Conservation (phyloP, 108 stramenopile genomes). For the Fragilariopsis cylindrus region DNA sequence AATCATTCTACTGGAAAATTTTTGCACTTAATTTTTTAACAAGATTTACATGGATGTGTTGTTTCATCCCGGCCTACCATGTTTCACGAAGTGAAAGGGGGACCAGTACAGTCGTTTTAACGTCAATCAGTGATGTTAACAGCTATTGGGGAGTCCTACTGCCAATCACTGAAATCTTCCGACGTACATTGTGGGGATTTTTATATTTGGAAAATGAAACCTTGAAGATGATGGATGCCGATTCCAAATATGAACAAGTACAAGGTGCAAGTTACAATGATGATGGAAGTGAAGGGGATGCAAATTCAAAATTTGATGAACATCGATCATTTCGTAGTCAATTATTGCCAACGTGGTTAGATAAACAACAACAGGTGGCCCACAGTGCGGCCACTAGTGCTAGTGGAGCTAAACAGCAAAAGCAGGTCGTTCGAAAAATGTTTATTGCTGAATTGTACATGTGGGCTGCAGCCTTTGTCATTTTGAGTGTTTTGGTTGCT, state of each 20-base stretch:
- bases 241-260: conserved; percentile 43
- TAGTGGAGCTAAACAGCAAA: conserved; percentile 23
- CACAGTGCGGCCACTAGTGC: conserved; percentile 41
- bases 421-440: conserved; percentile 32
- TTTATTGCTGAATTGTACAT: conserved; percentile 53
- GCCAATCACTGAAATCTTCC: conserved; percentile 67
- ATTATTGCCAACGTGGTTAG: conserved; percentile 53
- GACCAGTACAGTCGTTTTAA: conserved; percentile 50
- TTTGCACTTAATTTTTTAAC: conserved; percentile 54
- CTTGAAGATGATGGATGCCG: conserved; percentile 64
- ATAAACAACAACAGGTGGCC: conserved; percentile 46
- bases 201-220: conserved; percentile 82
- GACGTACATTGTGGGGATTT: conserved; percentile 81
- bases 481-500: conserved; percentile 50
- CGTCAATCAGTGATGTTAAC: conserved; percentile 63
- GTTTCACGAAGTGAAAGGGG: conserved; percentile 51
- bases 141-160: conserved; percentile 76
- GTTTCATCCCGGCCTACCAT: conserved; percentile 82
- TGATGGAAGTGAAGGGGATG: conserved; percentile 19
- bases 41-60: conserved; percentile 85
- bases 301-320: conserved; percentile 29
- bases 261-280: conserved; percentile 26
- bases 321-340: conserved; percentile 25
- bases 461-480: conserved; percentile 61
- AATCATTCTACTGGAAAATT: conserved; percentile 77